Percentiles rank a stretch among this genome's conserved stretches.
Conservation (phyloP, 805 yeast genomes). For the Starmerella floris region DNA sequence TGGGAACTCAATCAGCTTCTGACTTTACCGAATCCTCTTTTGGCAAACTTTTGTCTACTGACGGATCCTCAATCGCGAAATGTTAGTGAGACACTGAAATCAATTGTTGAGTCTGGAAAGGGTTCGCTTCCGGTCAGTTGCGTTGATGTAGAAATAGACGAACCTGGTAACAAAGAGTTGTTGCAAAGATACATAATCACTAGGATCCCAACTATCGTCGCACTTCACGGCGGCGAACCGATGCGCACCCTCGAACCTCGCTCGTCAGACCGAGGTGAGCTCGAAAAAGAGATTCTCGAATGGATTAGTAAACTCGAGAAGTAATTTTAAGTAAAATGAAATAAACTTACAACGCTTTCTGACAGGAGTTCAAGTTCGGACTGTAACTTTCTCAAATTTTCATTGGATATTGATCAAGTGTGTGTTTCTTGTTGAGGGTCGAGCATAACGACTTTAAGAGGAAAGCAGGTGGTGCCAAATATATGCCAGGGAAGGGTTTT, state of each 20-base stretch:
- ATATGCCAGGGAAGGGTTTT: neutral
- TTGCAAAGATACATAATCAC: slow-evolving; percentile 43
- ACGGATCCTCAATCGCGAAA: slow-evolving; percentile 52
- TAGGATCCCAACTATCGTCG: slow-evolving; percentile 53
- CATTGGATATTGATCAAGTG: too few relatives aligned
- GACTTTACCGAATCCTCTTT: slow-evolving; percentile 42
- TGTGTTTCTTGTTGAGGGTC: too few relatives aligned
- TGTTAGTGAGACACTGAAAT: slow-evolving; percentile 48
- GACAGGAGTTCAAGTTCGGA: too few relatives aligned
- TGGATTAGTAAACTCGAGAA: slow-evolving; percentile 28
- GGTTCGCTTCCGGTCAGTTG: slow-evolving; percentile 42
- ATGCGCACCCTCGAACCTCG: slow-evolving; percentile 28
- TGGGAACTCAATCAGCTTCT: slow-evolving; percentile 46
- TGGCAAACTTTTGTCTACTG: slow-evolving; percentile 56
- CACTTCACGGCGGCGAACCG: slow-evolving; percentile 53
- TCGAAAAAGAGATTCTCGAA: slow-evolving; percentile 25
- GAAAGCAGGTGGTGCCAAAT: neutral
- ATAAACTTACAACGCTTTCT: neutral
- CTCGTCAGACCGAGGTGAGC: slow-evolving; percentile 21
- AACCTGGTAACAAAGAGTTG: slow-evolving; percentile 47
- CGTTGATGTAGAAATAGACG: slow-evolving; percentile 63
- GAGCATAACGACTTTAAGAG: neutral
- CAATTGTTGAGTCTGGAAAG: slow-evolving; percentile 34
- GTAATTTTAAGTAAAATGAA: neutral
- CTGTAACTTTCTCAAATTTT: too few relatives aligned